Evolutionary conservation across 805 yeast genomes (phyloP), one percentile per base, ranked within the genome.

Genomic region (Sugiyamaella marilandica): DNA sequence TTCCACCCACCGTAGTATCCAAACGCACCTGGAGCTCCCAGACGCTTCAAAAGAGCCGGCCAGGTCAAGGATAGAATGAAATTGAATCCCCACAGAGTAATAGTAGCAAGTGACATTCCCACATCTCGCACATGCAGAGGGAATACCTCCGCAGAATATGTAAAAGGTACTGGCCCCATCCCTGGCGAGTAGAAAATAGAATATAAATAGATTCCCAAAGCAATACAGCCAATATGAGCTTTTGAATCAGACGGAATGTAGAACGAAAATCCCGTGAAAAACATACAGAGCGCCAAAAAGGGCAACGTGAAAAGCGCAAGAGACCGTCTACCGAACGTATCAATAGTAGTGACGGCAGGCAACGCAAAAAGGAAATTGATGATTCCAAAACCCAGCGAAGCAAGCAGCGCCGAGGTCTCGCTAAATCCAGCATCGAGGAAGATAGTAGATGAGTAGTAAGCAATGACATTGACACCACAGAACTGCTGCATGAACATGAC

Each of bases 1-100:
- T 87, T 87, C 91, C 92, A 85, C 11, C 84, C 95, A 1, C 94
- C 95, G 64, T 87, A 88, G 78, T 83, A 88, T 11, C 94, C 90
- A 65, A 86, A 88, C 2, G 95, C 95, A 67, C 96, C 96, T 59
- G 84, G 87, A 2, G 89, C 79, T 52, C 79, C 81, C 70, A 88
- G 83, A 0, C 84, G 82, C 46, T 70, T 76, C 52, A 78, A 68
- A 67, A 88, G 70, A 21, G 87, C 73, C 34, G 95, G 94, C 94
- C 94, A 84, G 8, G 95, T 82, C 57, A 87, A 75, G 18, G 94
- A 82, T 56, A 84, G 71, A 46, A 82, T 72, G 59, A 82, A 80
- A 63, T 77, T 77, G 68, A 77, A 77, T 59, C 74, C 76, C 81
- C 81, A 77, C 18, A 63, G 54, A 10, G 63, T 59, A 21, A 87